phyloP scores from a whole-genome alignment of 2,329 filamentous ascomycete species.

The Periconia digitata region DNA sequence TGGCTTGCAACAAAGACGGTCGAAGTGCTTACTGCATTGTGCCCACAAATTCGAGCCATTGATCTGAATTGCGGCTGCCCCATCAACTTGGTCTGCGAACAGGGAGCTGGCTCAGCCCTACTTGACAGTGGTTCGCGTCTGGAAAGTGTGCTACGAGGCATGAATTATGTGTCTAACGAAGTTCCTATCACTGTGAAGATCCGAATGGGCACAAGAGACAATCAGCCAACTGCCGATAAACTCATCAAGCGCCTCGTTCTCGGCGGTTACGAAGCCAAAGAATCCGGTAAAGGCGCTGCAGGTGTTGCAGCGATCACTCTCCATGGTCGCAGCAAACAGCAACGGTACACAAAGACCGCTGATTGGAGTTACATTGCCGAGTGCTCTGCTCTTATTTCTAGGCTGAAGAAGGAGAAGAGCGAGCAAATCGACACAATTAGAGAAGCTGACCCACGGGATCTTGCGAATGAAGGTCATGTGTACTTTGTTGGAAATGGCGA shows the following conservation, averaged over 20 bases:
- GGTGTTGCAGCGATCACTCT: conserved; percentile 95
- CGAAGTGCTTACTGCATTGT: conserved; percentile 73
- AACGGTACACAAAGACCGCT: conserved; percentile 88
- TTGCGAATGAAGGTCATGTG: conserved; percentile 68
- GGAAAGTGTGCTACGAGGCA: conserved; percentile 91
- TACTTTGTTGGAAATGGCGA: conserved; percentile 98
- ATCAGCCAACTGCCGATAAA: conserved; percentile 75
- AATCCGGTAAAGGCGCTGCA: conserved; percentile 59
- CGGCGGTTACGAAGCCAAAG: conserved; percentile 71
- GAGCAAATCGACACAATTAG: conserved; percentile 71
- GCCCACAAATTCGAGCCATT: conserved; percentile 83
- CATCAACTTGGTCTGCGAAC: conserved; percentile 88
- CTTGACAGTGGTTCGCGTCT: conserved; percentile 87
- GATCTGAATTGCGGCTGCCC: conserved; percentile 97
- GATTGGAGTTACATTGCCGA: conserved; percentile 95
- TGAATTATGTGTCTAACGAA: conserved; percentile 90
- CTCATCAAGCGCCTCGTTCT: conserved; percentile 81
- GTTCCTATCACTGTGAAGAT: conserved; percentile 95
- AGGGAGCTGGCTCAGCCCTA: conserved; percentile 86
- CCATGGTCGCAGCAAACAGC: conserved; percentile 89
- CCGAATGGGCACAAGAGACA: conserved; percentile 83
- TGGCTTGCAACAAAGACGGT: conserved; percentile 89
- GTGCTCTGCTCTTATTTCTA: conserved; percentile 80
- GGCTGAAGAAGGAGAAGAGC: conserved; percentile 70
- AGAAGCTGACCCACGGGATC: conserved; percentile 74